A percentile compares a stretch with the other conserved stretches of the same genome.
Conservation (phyloP, 805 yeast species). For the Yarrowia sp. region DNA sequence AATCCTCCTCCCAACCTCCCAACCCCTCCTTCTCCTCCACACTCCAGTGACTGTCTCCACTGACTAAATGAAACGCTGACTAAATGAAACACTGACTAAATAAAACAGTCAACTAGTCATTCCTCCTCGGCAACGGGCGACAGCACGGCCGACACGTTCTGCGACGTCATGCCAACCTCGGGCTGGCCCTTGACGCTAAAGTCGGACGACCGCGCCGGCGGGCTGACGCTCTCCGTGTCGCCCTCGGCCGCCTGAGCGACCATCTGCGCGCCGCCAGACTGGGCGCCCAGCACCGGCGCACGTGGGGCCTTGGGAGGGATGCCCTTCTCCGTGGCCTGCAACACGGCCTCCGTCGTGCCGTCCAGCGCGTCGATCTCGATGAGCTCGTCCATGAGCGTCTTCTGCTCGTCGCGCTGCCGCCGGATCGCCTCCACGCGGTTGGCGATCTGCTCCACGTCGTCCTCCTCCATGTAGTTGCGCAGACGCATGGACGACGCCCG, state of each 20-base stretch:
- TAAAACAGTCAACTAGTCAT: constrained; percentile 16
- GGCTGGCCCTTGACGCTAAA: constrained; percentile 13
- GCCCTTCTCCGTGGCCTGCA: neutral
- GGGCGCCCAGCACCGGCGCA: neutral
- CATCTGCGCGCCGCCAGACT: neutral
- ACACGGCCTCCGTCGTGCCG: neutral
- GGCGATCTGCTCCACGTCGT: constrained; percentile 17
- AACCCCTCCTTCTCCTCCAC: no score
- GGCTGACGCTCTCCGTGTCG: neutral
- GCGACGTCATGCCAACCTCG: constrained; percentile 2
- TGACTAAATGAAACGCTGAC: no score
- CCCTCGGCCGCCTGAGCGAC: neutral
- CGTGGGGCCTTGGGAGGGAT: constrained; percentile 5
- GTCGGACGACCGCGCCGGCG: neutral
- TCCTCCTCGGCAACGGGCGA: constrained; percentile 16
- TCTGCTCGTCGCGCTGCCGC: constrained; percentile 23
- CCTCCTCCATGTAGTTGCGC: constrained; percentile 10
- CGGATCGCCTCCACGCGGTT: constrained; percentile 15
- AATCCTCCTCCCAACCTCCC: no score
- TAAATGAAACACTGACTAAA: no score
- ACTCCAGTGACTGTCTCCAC: no score
- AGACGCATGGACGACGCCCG: constrained; percentile 9
- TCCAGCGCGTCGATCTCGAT: constrained; percentile 21
- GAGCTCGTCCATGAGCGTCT: constrained; percentile 20
- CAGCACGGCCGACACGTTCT: constrained; percentile 5